Evolutionary conservation across 371 early-diverging fungal genomes (phyloP).

Genomic region (Saksenaea vasiformis): DNA sequence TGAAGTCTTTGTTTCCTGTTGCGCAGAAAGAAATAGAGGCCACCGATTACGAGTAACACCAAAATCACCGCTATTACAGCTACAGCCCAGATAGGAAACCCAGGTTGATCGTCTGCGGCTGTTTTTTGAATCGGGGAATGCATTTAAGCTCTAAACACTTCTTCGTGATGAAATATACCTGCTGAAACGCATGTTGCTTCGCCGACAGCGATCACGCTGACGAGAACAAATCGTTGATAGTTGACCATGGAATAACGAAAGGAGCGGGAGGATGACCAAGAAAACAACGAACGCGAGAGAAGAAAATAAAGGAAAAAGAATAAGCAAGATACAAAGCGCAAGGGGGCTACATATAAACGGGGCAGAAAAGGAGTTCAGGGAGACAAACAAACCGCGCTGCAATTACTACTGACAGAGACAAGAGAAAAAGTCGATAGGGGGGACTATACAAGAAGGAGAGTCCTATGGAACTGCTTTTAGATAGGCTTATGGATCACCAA

Average conservation of each 20-base stretch:
- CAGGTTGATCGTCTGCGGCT: background rate
- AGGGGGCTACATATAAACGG: constrained; percentile 5
- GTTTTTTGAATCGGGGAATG: background rate
- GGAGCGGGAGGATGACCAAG: constrained; percentile 2
- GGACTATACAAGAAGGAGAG: background rate
- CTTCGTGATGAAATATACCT: constrained; percentile 5
- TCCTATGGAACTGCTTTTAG: background rate
- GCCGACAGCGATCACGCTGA: constrained; percentile 1
- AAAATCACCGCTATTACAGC: constrained; percentile 18
- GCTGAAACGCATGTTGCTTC: constrained; percentile 2
- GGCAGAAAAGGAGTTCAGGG: constrained; percentile 2
- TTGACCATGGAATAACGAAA: constrained; percentile 4
- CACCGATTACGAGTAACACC: constrained; percentile 3
- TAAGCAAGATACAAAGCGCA: background rate
- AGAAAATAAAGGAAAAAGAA: constrained; percentile 8
- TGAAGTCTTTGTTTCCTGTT: constrained; percentile 6
- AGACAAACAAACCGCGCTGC: background rate
- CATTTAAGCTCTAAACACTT: constrained; percentile 5
- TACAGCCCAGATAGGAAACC: constrained; percentile 29
- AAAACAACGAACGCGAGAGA: constrained; percentile 2
- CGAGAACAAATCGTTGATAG: constrained; percentile 8
- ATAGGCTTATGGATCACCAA: background rate
- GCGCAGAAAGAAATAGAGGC: constrained; percentile 6
- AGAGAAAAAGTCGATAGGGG: background rate
- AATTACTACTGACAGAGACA: background rate